Percentiles rank a stretch among this genome's conserved stretches.
Evolutionary conservation across 192 early-diverging fungal species (phyloP).

Genomic region (Coemansia sp.): DNA sequence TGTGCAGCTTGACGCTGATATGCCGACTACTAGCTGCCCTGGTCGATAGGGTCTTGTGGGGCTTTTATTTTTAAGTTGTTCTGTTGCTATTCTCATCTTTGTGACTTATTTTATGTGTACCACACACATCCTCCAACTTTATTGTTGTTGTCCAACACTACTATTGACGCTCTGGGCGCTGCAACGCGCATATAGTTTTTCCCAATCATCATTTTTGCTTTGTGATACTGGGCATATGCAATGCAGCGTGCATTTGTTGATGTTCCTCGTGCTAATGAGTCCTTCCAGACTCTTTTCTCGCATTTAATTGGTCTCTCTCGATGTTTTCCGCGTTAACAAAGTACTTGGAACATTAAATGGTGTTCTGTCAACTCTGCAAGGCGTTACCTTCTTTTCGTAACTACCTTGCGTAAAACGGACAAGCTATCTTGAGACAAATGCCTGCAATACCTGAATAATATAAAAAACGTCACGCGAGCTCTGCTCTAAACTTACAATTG

Average conservation of each 20-base stretch:
- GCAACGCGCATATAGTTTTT: too few relatives aligned
- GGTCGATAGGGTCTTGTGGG: background rate
- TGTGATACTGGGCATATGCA: background rate
- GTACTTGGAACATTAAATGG: background rate
- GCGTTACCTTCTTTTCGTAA: background rate
- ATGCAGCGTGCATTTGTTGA: background rate
- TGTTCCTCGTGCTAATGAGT: background rate
- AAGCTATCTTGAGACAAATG: background rate
- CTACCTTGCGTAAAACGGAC: background rate
- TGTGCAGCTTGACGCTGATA: background rate
- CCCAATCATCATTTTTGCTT: too few relatives aligned
- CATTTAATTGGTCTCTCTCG: background rate
- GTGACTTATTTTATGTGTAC: background rate
- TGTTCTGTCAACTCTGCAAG: background rate
- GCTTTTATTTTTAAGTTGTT: background rate
- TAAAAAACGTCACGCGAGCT: background rate
- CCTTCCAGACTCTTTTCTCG: background rate
- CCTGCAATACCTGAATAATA: background rate
- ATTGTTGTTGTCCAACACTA: too few relatives aligned
- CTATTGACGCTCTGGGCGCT: too few relatives aligned
- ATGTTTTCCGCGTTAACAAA: background rate
- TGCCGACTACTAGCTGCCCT: conserved; percentile 11
- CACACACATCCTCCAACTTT: too few relatives aligned
- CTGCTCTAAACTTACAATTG: too few relatives aligned
- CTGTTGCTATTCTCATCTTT: background rate